Conservation (phyloP, 2,329 filamentous ascomycete genomes). For the Amphichorda felina region DNA sequence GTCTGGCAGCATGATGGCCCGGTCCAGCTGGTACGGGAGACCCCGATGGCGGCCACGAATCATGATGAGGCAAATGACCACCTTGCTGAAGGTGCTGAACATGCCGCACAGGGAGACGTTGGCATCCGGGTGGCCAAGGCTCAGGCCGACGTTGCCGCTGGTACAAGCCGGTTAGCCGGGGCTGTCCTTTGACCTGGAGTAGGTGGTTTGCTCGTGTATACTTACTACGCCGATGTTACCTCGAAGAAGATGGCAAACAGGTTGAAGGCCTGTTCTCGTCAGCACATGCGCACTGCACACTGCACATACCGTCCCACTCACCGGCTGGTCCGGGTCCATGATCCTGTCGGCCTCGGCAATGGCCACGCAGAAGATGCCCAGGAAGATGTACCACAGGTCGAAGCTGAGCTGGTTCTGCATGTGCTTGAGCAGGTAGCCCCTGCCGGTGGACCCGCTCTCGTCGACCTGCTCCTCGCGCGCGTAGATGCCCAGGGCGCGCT, state of each 20-base stretch:
- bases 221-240: constrained; percentile 6
- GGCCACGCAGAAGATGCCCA: constrained; percentile 23
- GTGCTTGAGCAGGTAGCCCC: constrained; percentile 18
- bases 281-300: neutral
- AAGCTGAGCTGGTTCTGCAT: constrained; percentile 25
- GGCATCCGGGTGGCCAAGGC: constrained; percentile 18
- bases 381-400: constrained; percentile 27
- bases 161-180: neutral
- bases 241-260: constrained; percentile 6
- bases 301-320: too few relatives aligned
- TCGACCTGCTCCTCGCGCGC: constrained; percentile 16
- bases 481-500: constrained; percentile 48
- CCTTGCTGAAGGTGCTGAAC: constrained; percentile 19
- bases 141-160: constrained; percentile 23
- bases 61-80: constrained; percentile 25
- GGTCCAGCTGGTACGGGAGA: constrained; percentile 20
- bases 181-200: too few relatives aligned
- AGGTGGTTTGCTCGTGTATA: neutral
- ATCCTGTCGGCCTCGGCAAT: constrained; percentile 8
- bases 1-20: constrained; percentile 18
- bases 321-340: constrained; percentile 3
- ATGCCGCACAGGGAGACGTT: constrained; percentile 15
- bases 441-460: constrained; percentile 11
- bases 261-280: constrained; percentile 4
- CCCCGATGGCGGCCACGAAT: constrained; percentile 22